These are phyloP conservation scores for Arthrobotrys musiformis DNA, from an alignment of 2,329 filamentous ascomycete species.

Conservation along the genomic window DNA sequence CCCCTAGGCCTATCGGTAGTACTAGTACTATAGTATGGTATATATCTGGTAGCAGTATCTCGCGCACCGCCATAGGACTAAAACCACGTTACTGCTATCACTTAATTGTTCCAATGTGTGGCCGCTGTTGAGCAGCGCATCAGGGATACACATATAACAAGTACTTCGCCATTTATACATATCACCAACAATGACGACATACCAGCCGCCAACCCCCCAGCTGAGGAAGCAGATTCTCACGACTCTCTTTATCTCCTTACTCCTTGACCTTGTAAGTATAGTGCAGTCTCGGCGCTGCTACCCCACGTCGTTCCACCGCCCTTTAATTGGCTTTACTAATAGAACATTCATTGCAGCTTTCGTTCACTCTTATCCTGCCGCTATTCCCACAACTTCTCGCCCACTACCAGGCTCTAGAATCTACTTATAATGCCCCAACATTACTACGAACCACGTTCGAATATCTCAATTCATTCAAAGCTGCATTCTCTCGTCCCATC, in stretches of 20 bases:
- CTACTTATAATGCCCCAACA: conserved; percentile 25
- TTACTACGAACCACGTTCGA: conserved; percentile 81
- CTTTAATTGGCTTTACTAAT: neutral
- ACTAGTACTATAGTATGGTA: no score
- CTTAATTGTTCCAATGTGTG: conserved; percentile 13
- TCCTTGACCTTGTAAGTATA: conserved; percentile 82
- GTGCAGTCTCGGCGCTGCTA: neutral
- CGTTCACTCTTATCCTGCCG: conserved; percentile 97
- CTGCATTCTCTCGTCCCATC: conserved; percentile 88
- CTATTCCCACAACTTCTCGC: conserved; percentile 94
- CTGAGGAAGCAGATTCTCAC: conserved; percentile 81
- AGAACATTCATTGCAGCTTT: conserved; percentile 74
- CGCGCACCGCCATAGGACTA: no score
- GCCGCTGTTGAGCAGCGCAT: conserved; percentile 48
- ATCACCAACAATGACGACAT: conserved; percentile 59
- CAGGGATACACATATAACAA: no score
- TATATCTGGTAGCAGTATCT: no score
- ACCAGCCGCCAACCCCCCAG: conserved; percentile 62
- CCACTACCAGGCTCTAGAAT: conserved; percentile 77
- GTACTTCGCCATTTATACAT: no score
- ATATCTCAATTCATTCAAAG: conserved; percentile 93
- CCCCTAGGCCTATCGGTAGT: no score
- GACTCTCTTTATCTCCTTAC: conserved; percentile 87
- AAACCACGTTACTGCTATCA: neutral
- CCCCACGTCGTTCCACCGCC: no score